Percentiles rank a stretch among this genome's conserved stretches.
These are phyloP conservation scores for Mikania micrantha DNA, from an alignment of 129 eudicot genomes.

Conservation along the genomic window DNA sequence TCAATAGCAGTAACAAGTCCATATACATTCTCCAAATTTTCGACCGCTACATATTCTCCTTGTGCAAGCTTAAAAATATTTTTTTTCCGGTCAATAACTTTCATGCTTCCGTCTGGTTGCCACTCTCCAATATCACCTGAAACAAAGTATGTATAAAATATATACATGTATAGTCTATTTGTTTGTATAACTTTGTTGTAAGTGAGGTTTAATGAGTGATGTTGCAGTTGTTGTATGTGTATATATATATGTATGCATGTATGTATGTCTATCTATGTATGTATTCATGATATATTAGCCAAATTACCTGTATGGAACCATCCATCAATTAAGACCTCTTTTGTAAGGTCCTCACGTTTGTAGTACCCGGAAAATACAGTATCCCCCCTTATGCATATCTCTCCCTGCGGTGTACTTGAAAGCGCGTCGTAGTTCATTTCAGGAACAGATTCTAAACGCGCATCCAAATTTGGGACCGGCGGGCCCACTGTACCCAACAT, in stretches of 20 bases:
- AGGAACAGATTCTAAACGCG: constrained; percentile 73
- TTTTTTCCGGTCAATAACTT: constrained; percentile 80
- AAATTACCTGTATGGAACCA: constrained; percentile 79
- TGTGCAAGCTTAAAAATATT: constrained; percentile 87
- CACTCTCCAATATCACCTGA: constrained; percentile 88
- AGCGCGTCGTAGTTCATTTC: constrained; percentile 83
- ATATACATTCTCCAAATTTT: constrained; percentile 78
- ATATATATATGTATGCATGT: background rate
- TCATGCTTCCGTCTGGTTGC: constrained; percentile 90
- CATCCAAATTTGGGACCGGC: constrained; percentile 69
- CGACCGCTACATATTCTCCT: constrained; percentile 95
- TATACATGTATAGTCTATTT: too few species aligned
- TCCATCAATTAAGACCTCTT: constrained; percentile 70
- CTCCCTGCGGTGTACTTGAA: constrained; percentile 65
- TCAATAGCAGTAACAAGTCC: constrained; percentile 62
- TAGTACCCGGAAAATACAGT: constrained; percentile 66
- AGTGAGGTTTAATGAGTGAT: too few species aligned
- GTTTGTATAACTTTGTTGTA: too few species aligned
- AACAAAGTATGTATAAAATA: background rate
- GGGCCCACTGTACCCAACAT: constrained; percentile 93
- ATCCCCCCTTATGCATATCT: constrained; percentile 63
- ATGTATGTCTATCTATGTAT: background rate
- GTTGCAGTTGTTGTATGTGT: too few species aligned
- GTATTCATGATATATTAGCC: background rate
- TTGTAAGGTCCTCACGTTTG: constrained; percentile 81